A percentile compares a stretch with the other conserved stretches of the same genome.
These are phyloP conservation scores for Solanum commersonii DNA, from an alignment of 257 asterid genomes.

Conservation along the genomic window DNA sequence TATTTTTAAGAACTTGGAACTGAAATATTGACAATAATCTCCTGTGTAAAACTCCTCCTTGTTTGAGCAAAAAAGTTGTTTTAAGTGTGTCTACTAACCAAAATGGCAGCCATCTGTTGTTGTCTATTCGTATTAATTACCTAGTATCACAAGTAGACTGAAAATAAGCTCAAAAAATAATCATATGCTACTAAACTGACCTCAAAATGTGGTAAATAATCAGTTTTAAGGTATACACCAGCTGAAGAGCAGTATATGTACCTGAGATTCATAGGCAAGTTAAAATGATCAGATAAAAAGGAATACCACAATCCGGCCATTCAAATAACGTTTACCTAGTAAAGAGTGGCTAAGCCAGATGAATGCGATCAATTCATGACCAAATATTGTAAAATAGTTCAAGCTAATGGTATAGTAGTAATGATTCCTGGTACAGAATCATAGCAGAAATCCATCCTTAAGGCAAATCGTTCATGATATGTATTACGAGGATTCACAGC, in stretches of 20 bases:
- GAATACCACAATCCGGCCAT: not conserved
- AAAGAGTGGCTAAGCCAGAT: not conserved
- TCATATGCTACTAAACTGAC: constrained; percentile 13
- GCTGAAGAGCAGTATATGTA: constrained; percentile 92
- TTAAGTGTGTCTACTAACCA: not conserved
- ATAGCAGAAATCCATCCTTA: not conserved
- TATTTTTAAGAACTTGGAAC: not conserved
- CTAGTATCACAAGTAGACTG: not conserved
- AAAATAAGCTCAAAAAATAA: not conserved
- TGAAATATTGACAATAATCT: not conserved
- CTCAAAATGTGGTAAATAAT: constrained; percentile 66
- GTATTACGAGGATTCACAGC: not conserved
- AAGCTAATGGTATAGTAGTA: not conserved
- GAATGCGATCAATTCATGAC: not conserved
- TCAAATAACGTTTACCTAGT: not conserved
- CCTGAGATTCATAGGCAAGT: constrained; percentile 24
- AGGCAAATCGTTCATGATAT: not conserved
- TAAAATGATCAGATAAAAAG: not conserved
- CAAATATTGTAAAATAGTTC: not conserved
- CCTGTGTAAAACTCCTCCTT: not conserved
- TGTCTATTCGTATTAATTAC: not conserved
- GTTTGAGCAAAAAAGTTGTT: not conserved
- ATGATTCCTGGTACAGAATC: not conserved
- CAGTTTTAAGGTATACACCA: constrained; percentile 81
- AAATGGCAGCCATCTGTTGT: not conserved